Percentiles rank a stretch among this genome's conserved stretches.
phyloP scores from a whole-genome alignment of 2,329 filamentous ascomycete species.

The Talaromyces sp. region DNA sequence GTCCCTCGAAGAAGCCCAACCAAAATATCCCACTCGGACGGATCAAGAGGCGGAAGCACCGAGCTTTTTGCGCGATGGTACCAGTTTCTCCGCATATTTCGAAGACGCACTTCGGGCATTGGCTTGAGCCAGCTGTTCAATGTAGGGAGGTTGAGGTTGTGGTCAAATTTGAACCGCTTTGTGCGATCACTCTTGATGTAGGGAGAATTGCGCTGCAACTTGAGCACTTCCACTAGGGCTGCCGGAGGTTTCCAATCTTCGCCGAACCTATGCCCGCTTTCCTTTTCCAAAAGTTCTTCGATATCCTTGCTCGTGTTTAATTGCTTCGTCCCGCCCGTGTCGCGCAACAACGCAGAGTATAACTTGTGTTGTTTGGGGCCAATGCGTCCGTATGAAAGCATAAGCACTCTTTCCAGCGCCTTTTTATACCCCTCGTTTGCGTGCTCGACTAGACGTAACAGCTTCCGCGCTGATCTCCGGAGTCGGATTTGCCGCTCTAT shows the following conservation, averaged over 20 bases:
- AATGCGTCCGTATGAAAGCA: constrained; percentile 51
- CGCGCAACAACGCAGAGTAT: constrained; percentile 29
- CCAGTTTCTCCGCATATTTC: constrained; percentile 33
- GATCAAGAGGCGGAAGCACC: constrained; percentile 35
- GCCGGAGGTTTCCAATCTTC: constrained; percentile 31
- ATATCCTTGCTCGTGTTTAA: constrained; percentile 10
- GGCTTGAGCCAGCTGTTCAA: constrained; percentile 32
- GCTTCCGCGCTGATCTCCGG: constrained; percentile 25
- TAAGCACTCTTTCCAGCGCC: constrained; percentile 48
- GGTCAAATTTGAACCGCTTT: constrained; percentile 19
- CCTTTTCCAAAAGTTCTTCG: background rate
- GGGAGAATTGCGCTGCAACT: constrained; percentile 27
- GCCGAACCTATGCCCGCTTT: constrained; percentile 11
- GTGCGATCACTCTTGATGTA: constrained; percentile 18
- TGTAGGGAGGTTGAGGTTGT: constrained; percentile 26
- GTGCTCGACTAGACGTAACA: constrained; percentile 40
- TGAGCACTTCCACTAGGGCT: constrained; percentile 26
- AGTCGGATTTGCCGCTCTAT: constrained; percentile 16
- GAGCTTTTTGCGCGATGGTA: constrained; percentile 25
- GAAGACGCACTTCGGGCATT: constrained; percentile 22
- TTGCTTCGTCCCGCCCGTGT: constrained; percentile 8
- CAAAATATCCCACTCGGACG: constrained; percentile 28
- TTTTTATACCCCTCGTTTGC: constrained; percentile 52
- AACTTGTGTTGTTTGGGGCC: constrained; percentile 49
- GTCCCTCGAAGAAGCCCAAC: constrained; percentile 27